Evolutionary conservation across 257 asterid species (phyloP), one percentile per base, ranked within the genome.

Genomic region (Haberlea rhodopensis): DNA sequence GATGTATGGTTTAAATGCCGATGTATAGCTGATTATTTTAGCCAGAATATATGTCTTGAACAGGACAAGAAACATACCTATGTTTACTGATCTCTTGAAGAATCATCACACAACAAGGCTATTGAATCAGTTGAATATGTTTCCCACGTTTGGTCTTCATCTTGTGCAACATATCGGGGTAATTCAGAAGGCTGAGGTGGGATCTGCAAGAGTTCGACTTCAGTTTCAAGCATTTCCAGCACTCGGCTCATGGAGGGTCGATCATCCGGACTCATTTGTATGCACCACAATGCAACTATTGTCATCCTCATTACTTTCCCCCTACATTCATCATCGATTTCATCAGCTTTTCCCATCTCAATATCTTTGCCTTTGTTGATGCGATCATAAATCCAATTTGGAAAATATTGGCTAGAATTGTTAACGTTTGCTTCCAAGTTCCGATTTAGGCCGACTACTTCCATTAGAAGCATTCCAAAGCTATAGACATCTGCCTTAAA

Each of bases 211-310:
- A 43, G 28, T 13, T 31, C 75, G 11, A 1, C 18, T 0, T 29
- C 48, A 45, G 11, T 26, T 48, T 63, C 75, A 2, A 71, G 61
- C 75, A 71, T 63, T 71, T 71, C 60, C 22, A 71, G 13, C 5
- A 71, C 71, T 57, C 29, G 28, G 8, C 66, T 64, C 75, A 71
- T 63, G 4, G 70, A 48, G 6, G 71, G 70, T 1, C 75, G 75
- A 28, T 71, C 71, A 18, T 20, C 25, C 1, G 75, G 75, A 63
- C 71, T 71, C 66, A 71, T 71, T 43, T 20, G 60, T 63, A 71
- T 71, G 71, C 75, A 71, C 75, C 75, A 71, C 45, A 63, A 32
- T 18, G 63, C 75, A 28, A 63, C 71, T 48, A 71, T 65, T 0
- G 49, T 28, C 71, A 71, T 71, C 66, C 66, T 57, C 20, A 24